A percentile compares a stretch with the other conserved stretches of the same genome.
Evolutionary conservation across 805 yeast genomes (phyloP).

Genomic region (Starmerella sp.): DNA sequence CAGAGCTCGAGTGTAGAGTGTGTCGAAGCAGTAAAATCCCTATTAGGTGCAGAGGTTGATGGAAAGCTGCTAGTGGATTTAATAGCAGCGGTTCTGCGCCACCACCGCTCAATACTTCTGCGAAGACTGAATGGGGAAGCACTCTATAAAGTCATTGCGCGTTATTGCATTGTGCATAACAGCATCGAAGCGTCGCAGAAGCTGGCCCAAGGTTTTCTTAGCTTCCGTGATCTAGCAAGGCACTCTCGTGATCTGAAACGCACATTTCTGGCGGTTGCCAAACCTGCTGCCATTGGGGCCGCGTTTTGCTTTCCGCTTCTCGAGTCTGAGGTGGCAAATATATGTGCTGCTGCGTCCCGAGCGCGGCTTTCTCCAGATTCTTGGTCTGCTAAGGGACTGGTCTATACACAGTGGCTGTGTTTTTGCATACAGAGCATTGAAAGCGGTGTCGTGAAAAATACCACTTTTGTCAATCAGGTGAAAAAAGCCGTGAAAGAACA

Average conservation of each 20-base stretch:
- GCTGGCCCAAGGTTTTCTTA: slow-evolving; percentile 2
- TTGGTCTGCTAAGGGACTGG: slow-evolving; percentile 7
- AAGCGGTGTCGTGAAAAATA: neutral
- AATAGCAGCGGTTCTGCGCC: neutral
- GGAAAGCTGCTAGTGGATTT: neutral
- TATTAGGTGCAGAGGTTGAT: neutral
- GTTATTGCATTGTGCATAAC: neutral
- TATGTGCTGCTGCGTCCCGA: neutral
- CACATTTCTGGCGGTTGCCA: neutral
- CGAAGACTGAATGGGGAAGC: slow-evolving; percentile 11
- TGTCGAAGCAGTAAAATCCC: slow-evolving; percentile 1
- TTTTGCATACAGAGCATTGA: slow-evolving; percentile 1
- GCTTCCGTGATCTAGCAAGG: slow-evolving; percentile 6
- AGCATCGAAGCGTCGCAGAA: neutral
- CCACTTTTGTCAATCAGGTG: neutral
- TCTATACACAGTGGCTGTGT: slow-evolving; percentile 1
- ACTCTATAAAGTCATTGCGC: slow-evolving; percentile 5
- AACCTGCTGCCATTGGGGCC: slow-evolving; percentile 6
- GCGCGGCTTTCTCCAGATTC: neutral
- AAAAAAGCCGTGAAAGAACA: neutral
- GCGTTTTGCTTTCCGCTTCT: slow-evolving; percentile 5
- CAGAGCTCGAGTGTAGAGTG: slow-evolving; percentile 5
- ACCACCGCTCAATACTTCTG: slow-evolving; percentile 2
- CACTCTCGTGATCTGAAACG: neutral
- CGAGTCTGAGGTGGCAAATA: slow-evolving; percentile 6